Base-by-base conservation (phyloP, 2,329 filamentous ascomycete genomes). In the Colletotrichum sp. region DNA sequence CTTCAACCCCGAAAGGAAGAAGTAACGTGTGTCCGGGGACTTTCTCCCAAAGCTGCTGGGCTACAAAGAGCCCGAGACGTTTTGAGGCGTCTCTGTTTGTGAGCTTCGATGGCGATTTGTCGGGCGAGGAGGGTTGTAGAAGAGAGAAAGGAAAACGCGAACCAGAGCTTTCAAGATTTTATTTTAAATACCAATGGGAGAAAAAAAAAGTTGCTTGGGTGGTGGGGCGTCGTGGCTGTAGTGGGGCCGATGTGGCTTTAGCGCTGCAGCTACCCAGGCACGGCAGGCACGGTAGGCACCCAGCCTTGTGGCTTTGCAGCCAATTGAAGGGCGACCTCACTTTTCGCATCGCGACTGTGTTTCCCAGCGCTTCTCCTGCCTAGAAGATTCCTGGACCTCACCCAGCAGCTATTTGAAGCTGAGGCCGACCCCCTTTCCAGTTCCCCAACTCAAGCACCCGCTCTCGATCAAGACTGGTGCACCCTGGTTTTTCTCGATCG, bases 51-150 rank as follows among this genome's bases (percentile, higher is more conserved):
- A 98, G 96, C 96, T 84, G 80, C 78, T 66, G 83, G 81, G 83
- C 79, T 82, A 84, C 83, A 87, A 79, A 85, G 81, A 81, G 79
- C 81, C 57, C 83, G 82, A 75, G 71, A 76, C 59, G 28, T 62
- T 49, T 62, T 36, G 78, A 79, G 82, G 81, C 82, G 83, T 91
- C 90, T 94, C 95, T 94, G 95, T 98, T 89, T 94, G 95, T 96
- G 88, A 95, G 96, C 96, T 98, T 98, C 94, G 96, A 98, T 93
- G 94, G 96, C 96, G 96, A 98, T 98, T 95, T 95, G 95, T 98
- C 92, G 95, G 96, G 91, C 96, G 96, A 98, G 95, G 93, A 94
- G 93, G 93, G 92, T 92, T 88, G 87, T 83, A 84, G 84, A 82
- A 85, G 82, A 84, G 83, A 84, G 84, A 78, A 81, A 82, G 78